A percentile compares a stretch with the other conserved stretches of the same genome.
These are phyloP conservation scores for Globisporangium ultimum DNA, from an alignment of 352 stramenopile genomes.

Conservation along the genomic window DNA sequence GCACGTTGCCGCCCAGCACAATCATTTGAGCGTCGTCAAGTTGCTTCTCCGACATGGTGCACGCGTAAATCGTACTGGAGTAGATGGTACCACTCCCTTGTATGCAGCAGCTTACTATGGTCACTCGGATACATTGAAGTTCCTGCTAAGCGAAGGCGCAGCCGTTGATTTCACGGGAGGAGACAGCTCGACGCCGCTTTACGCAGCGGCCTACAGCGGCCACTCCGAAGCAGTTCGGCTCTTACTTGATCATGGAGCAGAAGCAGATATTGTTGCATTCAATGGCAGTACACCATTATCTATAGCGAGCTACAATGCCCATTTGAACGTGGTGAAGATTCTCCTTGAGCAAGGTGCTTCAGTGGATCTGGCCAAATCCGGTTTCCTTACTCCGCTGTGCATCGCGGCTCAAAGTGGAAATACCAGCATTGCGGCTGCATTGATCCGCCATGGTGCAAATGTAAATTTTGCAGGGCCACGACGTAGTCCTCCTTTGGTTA, in stretches of 20 bases:
- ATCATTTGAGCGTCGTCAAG: not conserved
- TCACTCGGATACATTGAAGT: not conserved
- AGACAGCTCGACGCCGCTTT: not conserved
- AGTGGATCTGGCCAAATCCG: not conserved
- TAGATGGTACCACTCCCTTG: not conserved
- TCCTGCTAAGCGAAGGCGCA: conserved; percentile 5
- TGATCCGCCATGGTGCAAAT: not conserved
- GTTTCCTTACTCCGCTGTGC: not conserved
- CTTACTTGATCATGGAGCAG: conserved; percentile 1
- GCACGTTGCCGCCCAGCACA: not conserved
- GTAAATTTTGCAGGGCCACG: not conserved
- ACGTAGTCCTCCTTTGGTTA: not conserved
- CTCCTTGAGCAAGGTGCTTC: conserved; percentile 6
- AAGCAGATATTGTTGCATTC: not conserved
- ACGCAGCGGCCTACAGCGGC: conserved; percentile 6
- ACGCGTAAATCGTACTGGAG: not conserved
- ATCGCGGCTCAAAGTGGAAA: conserved; percentile 7
- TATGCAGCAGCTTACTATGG: conserved; percentile 1
- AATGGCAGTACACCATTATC: conserved; percentile 2
- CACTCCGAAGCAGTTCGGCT: not conserved
- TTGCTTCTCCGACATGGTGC: conserved; percentile 4
- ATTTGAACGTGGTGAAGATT: not conserved
- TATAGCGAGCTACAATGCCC: conserved; percentile 3
- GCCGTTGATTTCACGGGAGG: not conserved
- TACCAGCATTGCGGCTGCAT: not conserved